These are phyloP conservation scores for Colletotrichum lupini DNA, from an alignment of 2,329 filamentous ascomycete genomes.

Conservation along the genomic window DNA sequence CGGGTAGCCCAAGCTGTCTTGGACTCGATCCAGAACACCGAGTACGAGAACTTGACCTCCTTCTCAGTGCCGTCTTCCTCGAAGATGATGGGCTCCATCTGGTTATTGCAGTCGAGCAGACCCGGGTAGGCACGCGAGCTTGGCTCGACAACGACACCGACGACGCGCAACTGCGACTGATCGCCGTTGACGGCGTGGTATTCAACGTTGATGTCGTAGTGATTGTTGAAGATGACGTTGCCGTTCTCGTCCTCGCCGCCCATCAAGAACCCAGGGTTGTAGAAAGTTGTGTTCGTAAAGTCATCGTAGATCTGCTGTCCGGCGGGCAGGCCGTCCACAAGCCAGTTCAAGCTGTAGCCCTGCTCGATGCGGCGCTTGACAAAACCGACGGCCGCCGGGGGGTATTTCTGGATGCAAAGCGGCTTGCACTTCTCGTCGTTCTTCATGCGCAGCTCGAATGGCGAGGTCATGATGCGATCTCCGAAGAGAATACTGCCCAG, in stretches of 20 bases:
- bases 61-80: slow-evolving; percentile 60
- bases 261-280: slow-evolving; percentile 90
- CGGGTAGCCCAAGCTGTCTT: slow-evolving; percentile 92
- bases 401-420: slow-evolving; percentile 76
- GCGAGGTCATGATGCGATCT: slow-evolving; percentile 96
- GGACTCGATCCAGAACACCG: slow-evolving; percentile 88
- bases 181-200: slow-evolving; percentile 83
- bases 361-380: slow-evolving; percentile 85
- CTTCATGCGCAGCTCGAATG: slow-evolving; percentile 88
- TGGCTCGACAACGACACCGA: slow-evolving; percentile 90
- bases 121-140: slow-evolving; percentile 73
- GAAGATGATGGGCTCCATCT: slow-evolving; percentile 70
- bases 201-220: slow-evolving; percentile 94
- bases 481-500: slow-evolving; percentile 97
- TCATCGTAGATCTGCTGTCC: slow-evolving; percentile 85
- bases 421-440: slow-evolving; percentile 88
- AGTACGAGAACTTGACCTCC: slow-evolving; percentile 88
- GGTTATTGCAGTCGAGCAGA: slow-evolving; percentile 72
- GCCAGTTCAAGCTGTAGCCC: slow-evolving; percentile 93
- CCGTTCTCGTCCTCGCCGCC: slow-evolving; percentile 68
- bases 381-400: slow-evolving; percentile 76
- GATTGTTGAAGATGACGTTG: slow-evolving; percentile 82
- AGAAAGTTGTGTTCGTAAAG: slow-evolving; percentile 81
- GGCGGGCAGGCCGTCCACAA: slow-evolving; percentile 93
- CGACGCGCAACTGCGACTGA: slow-evolving; percentile 81